Evolutionary conservation across 2,329 filamentous ascomycete genomes (phyloP).

Genomic region (Apiospora marii): DNA sequence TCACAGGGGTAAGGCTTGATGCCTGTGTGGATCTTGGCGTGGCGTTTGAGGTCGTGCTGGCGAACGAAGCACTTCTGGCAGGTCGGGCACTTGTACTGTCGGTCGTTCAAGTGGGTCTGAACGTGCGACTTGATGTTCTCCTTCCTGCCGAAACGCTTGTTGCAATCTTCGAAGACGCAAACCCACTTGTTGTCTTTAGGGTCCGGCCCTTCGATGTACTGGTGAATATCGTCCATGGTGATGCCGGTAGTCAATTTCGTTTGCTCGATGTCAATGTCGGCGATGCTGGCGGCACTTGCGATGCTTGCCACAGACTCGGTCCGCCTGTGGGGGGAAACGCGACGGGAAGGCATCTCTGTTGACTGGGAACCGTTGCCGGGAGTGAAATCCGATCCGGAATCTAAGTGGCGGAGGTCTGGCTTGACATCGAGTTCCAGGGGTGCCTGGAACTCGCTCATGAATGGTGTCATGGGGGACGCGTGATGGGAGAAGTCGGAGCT

Average conservation of each 20-base stretch:
- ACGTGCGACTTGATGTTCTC: conserved; percentile 99
- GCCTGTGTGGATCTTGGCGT: conserved; percentile 96
- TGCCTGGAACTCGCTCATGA: conserved; percentile 51
- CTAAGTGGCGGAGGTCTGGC: conserved; percentile 47
- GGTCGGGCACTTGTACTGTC: conserved; percentile 91
- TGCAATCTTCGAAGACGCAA: conserved; percentile 79
- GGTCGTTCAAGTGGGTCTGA: conserved; percentile 95
- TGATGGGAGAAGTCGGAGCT: conserved; percentile 59
- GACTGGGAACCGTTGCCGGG: conserved; percentile 33
- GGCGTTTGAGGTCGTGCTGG: conserved; percentile 95
- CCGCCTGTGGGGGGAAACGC: conserved; percentile 56
- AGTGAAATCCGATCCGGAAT: conserved; percentile 28
- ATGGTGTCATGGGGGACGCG: conserved; percentile 60
- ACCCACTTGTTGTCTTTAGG: conserved; percentile 79
- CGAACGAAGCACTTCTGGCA: conserved; percentile 97
- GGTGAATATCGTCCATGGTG: conserved; percentile 82
- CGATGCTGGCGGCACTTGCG: conserved; percentile 61
- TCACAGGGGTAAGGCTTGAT: conserved; percentile 95
- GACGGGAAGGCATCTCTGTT: conserved; percentile 38
- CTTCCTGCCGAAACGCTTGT: conserved; percentile 92
- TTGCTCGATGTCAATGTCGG: conserved; percentile 70
- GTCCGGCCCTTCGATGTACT: conserved; percentile 77
- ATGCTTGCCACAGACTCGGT: conserved; percentile 68
- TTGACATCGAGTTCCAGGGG: conserved; percentile 50
- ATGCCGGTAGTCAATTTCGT: conserved; percentile 82